Evolutionary conservation across 208 protist species (phyloP).

Genomic region (Tritrichomonas foetus): DNA sequence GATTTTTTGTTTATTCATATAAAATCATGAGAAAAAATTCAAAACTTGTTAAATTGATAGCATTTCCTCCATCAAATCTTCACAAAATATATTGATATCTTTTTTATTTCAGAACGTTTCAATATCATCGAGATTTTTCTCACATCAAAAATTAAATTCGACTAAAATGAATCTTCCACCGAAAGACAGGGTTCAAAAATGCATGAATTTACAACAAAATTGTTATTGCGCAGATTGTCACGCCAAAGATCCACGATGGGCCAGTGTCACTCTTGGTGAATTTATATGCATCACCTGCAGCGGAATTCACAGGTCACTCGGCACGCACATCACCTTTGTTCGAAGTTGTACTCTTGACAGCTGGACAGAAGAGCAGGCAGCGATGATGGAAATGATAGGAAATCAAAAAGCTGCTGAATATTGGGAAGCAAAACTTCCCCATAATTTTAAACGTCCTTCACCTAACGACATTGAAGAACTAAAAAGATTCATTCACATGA

Average conservation of each 20-base stretch:
- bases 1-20: too few species aligned
- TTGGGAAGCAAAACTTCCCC: background rate
- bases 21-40: too few species aligned
- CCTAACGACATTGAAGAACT: background rate
- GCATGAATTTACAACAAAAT: conserved; percentile 29
- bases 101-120: too few species aligned
- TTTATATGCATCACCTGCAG: conserved; percentile 64
- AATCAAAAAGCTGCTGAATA: conserved; percentile 25
- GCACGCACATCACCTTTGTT: conserved; percentile 60
- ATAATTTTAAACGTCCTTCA: background rate
- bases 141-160: too few species aligned
- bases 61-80: too few species aligned
- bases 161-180: too few species aligned
- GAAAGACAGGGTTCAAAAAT: too few species aligned
- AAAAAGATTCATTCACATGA: too few species aligned
- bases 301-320: conserved; percentile 59
- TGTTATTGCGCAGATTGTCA: conserved; percentile 49
- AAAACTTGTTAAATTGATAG: too few species aligned
- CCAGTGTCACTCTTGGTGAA: conserved; percentile 57
- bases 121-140: too few species aligned
- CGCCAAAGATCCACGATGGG: conserved; percentile 43
- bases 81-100: too few species aligned
- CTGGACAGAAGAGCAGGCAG: conserved; percentile 52
- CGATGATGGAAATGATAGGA: background rate
- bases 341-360: conserved; percentile 53